Evolutionary conservation across 371 early-diverging fungal species (phyloP).

Genomic region (Choanephora cucurbitarum): DNA sequence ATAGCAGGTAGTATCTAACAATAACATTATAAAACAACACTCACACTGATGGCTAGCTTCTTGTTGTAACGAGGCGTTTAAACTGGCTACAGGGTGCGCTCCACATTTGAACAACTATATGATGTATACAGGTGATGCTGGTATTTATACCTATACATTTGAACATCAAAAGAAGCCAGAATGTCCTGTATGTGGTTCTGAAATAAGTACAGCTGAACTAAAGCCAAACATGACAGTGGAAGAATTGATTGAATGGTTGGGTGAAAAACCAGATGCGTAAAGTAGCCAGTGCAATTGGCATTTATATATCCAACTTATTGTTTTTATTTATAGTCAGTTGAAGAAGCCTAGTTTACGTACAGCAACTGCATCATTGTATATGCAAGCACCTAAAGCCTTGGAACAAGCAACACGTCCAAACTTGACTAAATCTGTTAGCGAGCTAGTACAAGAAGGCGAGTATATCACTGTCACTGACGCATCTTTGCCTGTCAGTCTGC

Average conservation of each 20-base stretch:
- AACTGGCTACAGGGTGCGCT: conserved; percentile 79
- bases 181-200: conserved; percentile 90
- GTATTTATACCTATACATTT: conserved; percentile 92
- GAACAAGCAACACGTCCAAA: conserved; percentile 76
- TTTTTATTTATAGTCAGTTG: conserved; percentile 60
- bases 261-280: conserved; percentile 75
- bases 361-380: conserved; percentile 66
- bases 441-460: conserved; percentile 66
- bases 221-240: conserved; percentile 52
- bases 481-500: conserved; percentile 66
- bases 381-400: conserved; percentile 77
- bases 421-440: conserved; percentile 60
- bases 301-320: not conserved
- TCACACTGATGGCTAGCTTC: conserved; percentile 55
- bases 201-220: conserved; percentile 43
- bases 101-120: conserved; percentile 89
- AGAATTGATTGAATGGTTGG: conserved; percentile 75
- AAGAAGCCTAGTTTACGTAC: conserved; percentile 76
- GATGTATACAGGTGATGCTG: conserved; percentile 92
- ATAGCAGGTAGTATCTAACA: conserved; percentile 74
- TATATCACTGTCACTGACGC: conserved; percentile 77
- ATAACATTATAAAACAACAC: not conserved
- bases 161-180: conserved; percentile 80
- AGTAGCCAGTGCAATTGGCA: conserved; percentile 4
- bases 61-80: conserved; percentile 94